Conservation (phyloP, 1,139 yeast genomes). For the Yamadazyma aaseri region DNA sequence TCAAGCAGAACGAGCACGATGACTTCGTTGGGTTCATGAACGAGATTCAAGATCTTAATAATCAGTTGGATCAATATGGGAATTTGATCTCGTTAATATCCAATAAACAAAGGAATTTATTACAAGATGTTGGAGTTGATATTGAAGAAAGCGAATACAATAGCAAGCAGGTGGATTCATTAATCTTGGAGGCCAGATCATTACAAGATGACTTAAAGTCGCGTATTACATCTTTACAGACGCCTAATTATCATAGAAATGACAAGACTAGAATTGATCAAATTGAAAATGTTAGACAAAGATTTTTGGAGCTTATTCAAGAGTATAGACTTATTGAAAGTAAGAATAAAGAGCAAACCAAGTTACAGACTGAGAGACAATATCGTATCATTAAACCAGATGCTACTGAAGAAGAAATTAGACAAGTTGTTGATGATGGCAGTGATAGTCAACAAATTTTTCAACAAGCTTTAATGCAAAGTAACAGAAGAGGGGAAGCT, state of each 20-base stretch:
- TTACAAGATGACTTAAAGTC: constrained; percentile 73
- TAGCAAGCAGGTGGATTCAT: constrained; percentile 73
- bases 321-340: constrained; percentile 86
- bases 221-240: constrained; percentile 74
- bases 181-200: constrained; percentile 76
- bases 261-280: constrained; percentile 86
- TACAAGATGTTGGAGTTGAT: constrained; percentile 74
- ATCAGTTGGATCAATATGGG: constrained; percentile 77
- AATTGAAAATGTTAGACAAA: constrained; percentile 83
- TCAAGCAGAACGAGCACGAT: constrained; percentile 33
- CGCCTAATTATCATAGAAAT: constrained; percentile 57
- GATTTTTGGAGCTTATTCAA: constrained; percentile 83
- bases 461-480: constrained; percentile 88
- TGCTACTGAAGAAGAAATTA: constrained; percentile 82
- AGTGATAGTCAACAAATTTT: constrained; percentile 82
- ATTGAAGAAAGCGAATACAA: constrained; percentile 73
- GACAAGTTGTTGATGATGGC: constrained; percentile 79
- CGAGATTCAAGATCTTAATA: constrained; percentile 79
- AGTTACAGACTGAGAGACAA: constrained; percentile 90
- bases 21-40: constrained; percentile 80
- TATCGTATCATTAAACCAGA: constrained; percentile 91
- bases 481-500: constrained; percentile 96
- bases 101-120: constrained; percentile 74
- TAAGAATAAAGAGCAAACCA: constrained; percentile 79
- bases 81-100: constrained; percentile 75